Base-by-base conservation (phyloP, 2,329 filamentous ascomycete species). In the Amauroascus verrucosus region DNA sequence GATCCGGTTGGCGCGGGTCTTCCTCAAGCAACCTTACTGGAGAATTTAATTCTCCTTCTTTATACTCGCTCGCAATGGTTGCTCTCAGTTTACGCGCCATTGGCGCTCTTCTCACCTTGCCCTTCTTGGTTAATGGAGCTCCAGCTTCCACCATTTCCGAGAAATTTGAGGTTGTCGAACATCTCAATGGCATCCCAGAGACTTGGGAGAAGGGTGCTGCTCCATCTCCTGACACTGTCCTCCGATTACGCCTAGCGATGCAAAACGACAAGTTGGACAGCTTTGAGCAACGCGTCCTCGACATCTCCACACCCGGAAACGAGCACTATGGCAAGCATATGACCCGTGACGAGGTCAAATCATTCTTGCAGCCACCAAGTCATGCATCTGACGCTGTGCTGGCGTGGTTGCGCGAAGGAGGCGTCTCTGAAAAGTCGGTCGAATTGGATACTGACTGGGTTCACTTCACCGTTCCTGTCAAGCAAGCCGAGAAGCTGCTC, bases 261-360 rank as follows among this genome's bases (percentile, higher is more conserved):
- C 66, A 66, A 43, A 72, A 80, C 65, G 73, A 75, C 20, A 74
- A 74, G 43, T 63, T 72, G 35, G 68, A 64, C 2, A 65, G 74
- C 5, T 77, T 85, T 51, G 80, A 85, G 63, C 73, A 79, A 61
- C 74, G 70, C 6, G 73, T 83, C 8, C 72, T 82, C 53, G 77
- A 82, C 40, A 72, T 85, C 28, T 83, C 83, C 0, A 80, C 78
- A 0, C 83, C 83, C 0, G 73, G 71, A 26, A 75, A 82, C 59
- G 66, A 72, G 1, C 71, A 68, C 18, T 86, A 86, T 63, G 82
- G 83, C 33, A 70, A 76, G 59, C 79, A 85, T 60, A 67, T 86
- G 67, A 80, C 76, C 54, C 76, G 77, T n/a, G 74, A 81, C 32
- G 75, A 84, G 60, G 65, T 85, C 33, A 75, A 76, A 28, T 67